These are phyloP conservation scores for Bjerkandera adusta DNA, from an alignment of 1,284 basidiomycete species.

Conservation along the genomic window DNA sequence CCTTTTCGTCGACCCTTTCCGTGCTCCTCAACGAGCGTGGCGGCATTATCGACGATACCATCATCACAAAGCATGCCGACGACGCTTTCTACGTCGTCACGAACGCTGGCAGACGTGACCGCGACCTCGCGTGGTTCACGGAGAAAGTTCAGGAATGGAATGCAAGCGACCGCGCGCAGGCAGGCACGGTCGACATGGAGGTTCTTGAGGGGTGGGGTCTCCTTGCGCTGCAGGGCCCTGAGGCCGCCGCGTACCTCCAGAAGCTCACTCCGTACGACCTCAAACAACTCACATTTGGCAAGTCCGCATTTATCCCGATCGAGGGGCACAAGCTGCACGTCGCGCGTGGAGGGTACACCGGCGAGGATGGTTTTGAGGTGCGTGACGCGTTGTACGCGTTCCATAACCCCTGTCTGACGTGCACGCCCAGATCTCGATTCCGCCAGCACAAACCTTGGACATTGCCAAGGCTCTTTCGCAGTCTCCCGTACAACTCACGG, in stretches of 20 bases:
- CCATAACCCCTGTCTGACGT: not conserved
- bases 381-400: slow-evolving; percentile 24
- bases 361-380: slow-evolving; percentile 98
- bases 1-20: slow-evolving; percentile 79
- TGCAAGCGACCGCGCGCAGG: slow-evolving; percentile 41
- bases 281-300: slow-evolving; percentile 70
- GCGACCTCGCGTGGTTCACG: slow-evolving; percentile 81
- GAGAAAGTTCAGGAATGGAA: slow-evolving; percentile 79
- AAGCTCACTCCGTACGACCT: slow-evolving; percentile 75
- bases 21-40: slow-evolving; percentile 88
- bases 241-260: slow-evolving; percentile 79
- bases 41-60: slow-evolving; percentile 94
- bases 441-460: slow-evolving; percentile 70
- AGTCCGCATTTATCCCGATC: slow-evolving; percentile 74
- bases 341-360: slow-evolving; percentile 96
- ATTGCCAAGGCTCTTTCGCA: slow-evolving; percentile 75
- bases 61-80: slow-evolving; percentile 82
- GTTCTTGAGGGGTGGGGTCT: slow-evolving; percentile 86
- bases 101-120: slow-evolving; percentile 85
- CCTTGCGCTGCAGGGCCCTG: slow-evolving; percentile 90
- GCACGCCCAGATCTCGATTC: slow-evolving; percentile 78
- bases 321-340: slow-evolving; percentile 85
- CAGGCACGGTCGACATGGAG: slow-evolving; percentile 75
- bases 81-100: slow-evolving; percentile 93
- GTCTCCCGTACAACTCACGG: slow-evolving; percentile 80